Base-by-base conservation (phyloP, 768 basidiomycete species). In the Boletus sp. region DNA sequence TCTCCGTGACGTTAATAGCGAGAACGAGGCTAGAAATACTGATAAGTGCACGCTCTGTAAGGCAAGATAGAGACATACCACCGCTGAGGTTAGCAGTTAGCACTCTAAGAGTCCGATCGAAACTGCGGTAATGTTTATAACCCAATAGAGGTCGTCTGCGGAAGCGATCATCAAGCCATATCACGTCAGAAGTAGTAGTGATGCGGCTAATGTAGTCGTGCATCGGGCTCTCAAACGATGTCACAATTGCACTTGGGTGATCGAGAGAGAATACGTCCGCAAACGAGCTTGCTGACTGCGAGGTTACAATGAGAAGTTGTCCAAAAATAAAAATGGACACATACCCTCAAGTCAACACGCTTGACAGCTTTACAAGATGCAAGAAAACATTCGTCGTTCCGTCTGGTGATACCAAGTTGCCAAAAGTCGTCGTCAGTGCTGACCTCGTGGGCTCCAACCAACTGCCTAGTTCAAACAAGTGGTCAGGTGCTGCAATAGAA, bases 81-180 rank as follows among this genome's bases (percentile, higher is more conserved):
- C 66, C 63, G 30, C 62, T 61, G 9, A 77, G 58, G 14, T 63
- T 65, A 3, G 81, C 57, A 7, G 80, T 83, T 5, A 71, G 63
- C 0, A 75, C 67, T 45, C 73, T 70, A 17, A 92, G 76, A 4
- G 81, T 83, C 18, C 83, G 78, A 66, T 92, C 90, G 47, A 73
- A 78, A 37, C 78, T 74, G 18, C 89, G 77, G 47, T 77, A 73
- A 67, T 93, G 90, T 52, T 78, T 81, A 61, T 80, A 80, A 4
- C 79, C 81, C 9, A 92, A 61, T 4, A 92, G 64, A 7, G 89
- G 87, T 56, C 73, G 82, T 24, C 67, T 67, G n/a, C 78, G 71
- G 62, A 77, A 80, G 33, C 90, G 80, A 30, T 77, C 73, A 64
- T 93, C 90, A 30, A 92, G 67, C 90, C 90, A 92, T 14, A 86